Conservation (phyloP, 192 early-diverging fungal species). For the Coemansia sp. region DNA sequence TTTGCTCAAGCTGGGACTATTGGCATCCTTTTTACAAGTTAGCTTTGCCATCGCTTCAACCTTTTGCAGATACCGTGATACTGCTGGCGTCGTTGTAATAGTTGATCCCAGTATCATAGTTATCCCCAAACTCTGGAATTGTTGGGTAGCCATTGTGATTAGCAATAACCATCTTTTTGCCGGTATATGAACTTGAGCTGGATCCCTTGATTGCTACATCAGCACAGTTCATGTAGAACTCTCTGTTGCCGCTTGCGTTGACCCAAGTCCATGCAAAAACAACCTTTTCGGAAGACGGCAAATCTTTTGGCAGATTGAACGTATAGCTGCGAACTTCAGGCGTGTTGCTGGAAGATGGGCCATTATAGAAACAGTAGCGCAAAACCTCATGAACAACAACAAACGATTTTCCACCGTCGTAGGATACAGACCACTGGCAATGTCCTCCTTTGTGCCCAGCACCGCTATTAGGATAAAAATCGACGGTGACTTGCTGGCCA, state of each 20-base stretch:
- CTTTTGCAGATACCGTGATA: conserved; percentile 33
- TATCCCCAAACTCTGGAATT: conserved; percentile 54
- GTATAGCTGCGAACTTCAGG: conserved; percentile 31
- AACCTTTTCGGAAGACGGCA: conserved; percentile 57
- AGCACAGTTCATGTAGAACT: conserved; percentile 45
- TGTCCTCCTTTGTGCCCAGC: conserved; percentile 56
- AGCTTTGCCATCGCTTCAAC: conserved; percentile 32
- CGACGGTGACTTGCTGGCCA: conserved; percentile 42
- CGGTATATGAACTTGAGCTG: conserved; percentile 28
- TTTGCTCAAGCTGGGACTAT: not conserved
- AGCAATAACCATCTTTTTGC: conserved; percentile 37
- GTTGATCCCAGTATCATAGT: conserved; percentile 36
- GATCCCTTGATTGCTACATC: conserved; percentile 34
- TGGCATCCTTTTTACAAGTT: not conserved
- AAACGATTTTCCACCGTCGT: conserved; percentile 53
- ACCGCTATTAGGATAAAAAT: conserved; percentile 29
- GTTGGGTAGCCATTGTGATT: conserved; percentile 45
- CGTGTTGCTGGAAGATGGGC: conserved; percentile 18
- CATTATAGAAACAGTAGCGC: conserved; percentile 29
- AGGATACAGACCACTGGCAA: conserved; percentile 60
- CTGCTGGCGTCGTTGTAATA: conserved; percentile 26
- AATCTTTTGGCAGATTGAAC: conserved; percentile 55
- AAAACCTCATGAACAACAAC: conserved; percentile 58
- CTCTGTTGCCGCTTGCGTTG: conserved; percentile 62
- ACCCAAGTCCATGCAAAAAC: conserved; percentile 67